These are phyloP conservation scores for Aspergillus biplanus DNA, from an alignment of 495 filamentous ascomycete species.

Conservation along the genomic window DNA sequence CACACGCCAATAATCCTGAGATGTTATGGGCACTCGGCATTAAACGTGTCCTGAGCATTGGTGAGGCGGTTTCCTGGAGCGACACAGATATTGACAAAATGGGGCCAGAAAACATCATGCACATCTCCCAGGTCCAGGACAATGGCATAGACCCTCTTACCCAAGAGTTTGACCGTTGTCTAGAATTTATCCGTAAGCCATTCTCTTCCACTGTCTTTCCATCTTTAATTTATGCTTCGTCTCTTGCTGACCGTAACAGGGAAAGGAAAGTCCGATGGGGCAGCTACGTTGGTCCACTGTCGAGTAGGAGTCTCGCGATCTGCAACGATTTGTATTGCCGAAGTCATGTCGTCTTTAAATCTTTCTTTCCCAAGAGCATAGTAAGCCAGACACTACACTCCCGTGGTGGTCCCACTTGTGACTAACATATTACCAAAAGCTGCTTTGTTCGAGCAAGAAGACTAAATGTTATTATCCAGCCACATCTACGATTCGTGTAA, in stretches of 20 bases:
- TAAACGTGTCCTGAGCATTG: slow-evolving; percentile 87
- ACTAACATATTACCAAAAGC: slow-evolving; percentile 37
- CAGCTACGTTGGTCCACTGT: slow-evolving; percentile 94
- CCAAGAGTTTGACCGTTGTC: slow-evolving; percentile 81
- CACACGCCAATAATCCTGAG: slow-evolving; percentile 90
- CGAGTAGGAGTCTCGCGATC: slow-evolving; percentile 93
- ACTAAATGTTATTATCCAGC: slow-evolving; percentile 76
- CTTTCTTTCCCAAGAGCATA: slow-evolving; percentile 92
- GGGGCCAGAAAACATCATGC: slow-evolving; percentile 74
- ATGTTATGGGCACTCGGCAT: slow-evolving; percentile 81
- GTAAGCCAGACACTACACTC: slow-evolving; percentile 43
- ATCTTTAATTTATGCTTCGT: neutral
- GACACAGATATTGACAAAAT: slow-evolving; percentile 67
- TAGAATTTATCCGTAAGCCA: slow-evolving; percentile 86
- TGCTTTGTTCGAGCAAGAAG: slow-evolving; percentile 93
- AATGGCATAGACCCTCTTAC: slow-evolving; percentile 94
- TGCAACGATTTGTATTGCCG: slow-evolving; percentile 97
- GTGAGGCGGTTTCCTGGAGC: slow-evolving; percentile 82
- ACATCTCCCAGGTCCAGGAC: slow-evolving; percentile 85
- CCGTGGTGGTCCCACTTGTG: neutral
- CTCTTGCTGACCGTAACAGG: slow-evolving; percentile 50
- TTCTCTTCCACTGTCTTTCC: neutral
- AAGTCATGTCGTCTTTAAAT: slow-evolving; percentile 82
- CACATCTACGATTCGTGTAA: slow-evolving; percentile 69
- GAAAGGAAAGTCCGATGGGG: slow-evolving; percentile 70